These are phyloP conservation scores for Lyophyllum semitale DNA, from an alignment of 768 basidiomycete genomes.

Conservation along the genomic window DNA sequence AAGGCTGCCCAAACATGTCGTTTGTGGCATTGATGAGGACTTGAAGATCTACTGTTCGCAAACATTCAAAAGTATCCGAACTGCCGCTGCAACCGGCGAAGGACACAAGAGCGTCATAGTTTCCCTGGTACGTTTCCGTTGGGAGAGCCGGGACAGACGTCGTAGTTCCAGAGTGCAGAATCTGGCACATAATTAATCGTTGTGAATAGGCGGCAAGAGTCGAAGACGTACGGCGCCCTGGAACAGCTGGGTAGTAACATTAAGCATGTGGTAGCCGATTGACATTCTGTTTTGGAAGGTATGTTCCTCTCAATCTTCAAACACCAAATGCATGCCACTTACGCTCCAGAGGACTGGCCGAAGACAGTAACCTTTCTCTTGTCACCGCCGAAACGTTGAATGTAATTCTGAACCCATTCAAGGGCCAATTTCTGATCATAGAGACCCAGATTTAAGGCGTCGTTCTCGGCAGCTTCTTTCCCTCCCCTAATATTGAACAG, in stretches of 20 bases:
- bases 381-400: constrained; percentile 50
- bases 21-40: constrained; percentile 18
- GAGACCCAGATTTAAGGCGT: constrained; percentile 47
- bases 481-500: constrained; percentile 12
- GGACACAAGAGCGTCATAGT: constrained; percentile 41
- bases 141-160: constrained; percentile 29
- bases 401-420: constrained; percentile 62
- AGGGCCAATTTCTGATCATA: constrained; percentile 47
- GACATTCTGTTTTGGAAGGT: constrained; percentile 17
- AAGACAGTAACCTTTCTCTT: constrained; percentile 45
- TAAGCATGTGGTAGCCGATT: constrained; percentile 38
- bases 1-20: constrained; percentile 15
- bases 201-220: not conserved
- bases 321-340: constrained; percentile 25
- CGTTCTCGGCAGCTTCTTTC: constrained; percentile 32
- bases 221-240: constrained; percentile 30
- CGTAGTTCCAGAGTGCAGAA: constrained; percentile 43
- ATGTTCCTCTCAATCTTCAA: not conserved
- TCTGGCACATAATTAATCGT: constrained; percentile 27
- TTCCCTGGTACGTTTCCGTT: constrained; percentile 29
- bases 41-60: constrained; percentile 16
- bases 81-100: constrained; percentile 29
- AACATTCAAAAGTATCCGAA: constrained; percentile 29
- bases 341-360: constrained; percentile 59
- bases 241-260: constrained; percentile 29